Conservation (phyloP, 257 asterid species). For the Primulina eburnea region DNA sequence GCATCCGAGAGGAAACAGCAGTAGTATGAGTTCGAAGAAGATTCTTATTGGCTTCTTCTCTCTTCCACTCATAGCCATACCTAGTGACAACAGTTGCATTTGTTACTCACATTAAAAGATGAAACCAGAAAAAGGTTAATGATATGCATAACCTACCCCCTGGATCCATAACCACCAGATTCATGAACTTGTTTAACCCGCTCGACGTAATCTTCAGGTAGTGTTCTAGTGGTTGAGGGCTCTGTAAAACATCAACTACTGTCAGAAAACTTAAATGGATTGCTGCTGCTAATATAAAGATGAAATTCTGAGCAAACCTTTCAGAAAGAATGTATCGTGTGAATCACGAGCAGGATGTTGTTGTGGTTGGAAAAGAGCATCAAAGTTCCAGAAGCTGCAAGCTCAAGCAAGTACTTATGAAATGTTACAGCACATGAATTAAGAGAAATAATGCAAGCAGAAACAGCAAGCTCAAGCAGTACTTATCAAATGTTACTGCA, state of each 20-base stretch:
- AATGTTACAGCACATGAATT: conserved; percentile 1
- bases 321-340: conserved; percentile 92
- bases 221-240: conserved; percentile 71
- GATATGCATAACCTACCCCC: conserved; percentile 61
- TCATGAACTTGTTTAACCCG: conserved; percentile 84
- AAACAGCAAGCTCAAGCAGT: background rate
- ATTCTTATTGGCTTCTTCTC: conserved; percentile 95
- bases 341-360: conserved; percentile 99
- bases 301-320: conserved; percentile 45
- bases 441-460: background rate
- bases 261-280: conserved; percentile 22
- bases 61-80: conserved; percentile 90
- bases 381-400: conserved; percentile 95
- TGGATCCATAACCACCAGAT: conserved; percentile 88
- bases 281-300: conserved; percentile 18
- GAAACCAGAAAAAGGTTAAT: conserved; percentile 3
- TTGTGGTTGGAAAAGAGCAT: conserved; percentile 98
- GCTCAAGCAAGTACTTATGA: conserved; percentile 6
- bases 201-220: conserved; percentile 94
- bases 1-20: conserved; percentile 96
- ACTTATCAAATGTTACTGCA: background rate
- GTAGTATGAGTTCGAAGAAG: conserved; percentile 98
- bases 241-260: conserved; percentile 39
- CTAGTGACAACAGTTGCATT: conserved; percentile 32
- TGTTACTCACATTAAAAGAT: conserved; percentile 18